Evolutionary conservation across 345 rosid genomes (phyloP).

Genomic region (Salix purpurea): DNA sequence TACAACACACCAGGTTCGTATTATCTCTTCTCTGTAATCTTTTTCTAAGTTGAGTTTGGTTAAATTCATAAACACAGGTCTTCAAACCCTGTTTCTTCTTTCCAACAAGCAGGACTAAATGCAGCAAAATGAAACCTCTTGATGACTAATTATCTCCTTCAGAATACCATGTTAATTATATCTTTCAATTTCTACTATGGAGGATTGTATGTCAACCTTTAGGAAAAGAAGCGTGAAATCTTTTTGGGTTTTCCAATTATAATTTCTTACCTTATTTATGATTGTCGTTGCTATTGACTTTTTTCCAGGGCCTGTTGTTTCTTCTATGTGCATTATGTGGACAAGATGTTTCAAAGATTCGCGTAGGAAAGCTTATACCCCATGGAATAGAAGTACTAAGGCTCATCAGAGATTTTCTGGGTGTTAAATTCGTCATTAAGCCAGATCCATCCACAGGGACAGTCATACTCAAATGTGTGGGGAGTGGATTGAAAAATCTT

Average conservation of each 20-base stretch:
- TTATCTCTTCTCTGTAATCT: background rate
- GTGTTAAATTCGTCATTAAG: constrained; percentile 52
- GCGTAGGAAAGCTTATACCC: constrained; percentile 76
- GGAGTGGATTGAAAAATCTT: constrained; percentile 74
- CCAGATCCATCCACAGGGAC: constrained; percentile 75
- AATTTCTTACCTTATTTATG: background rate
- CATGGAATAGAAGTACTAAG: constrained; percentile 77
- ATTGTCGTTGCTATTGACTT: background rate
- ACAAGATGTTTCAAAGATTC: constrained; percentile 74
- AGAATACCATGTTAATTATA: background rate
- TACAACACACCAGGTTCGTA: constrained; percentile 81
- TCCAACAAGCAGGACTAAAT: background rate
- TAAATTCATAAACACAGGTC: background rate
- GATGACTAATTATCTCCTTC: background rate
- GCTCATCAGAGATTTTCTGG: constrained; percentile 65
- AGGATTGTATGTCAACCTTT: background rate
- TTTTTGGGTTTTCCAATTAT: background rate
- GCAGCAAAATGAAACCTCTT: background rate
- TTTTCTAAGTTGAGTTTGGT: background rate
- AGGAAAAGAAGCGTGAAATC: background rate
- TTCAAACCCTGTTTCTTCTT: background rate
- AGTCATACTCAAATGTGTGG: constrained; percentile 64
- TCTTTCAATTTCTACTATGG: background rate
- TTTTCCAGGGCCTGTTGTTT: constrained; percentile 64
- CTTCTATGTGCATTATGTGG: constrained; percentile 72